Evolutionary conservation across 768 basidiomycete species (phyloP), one percentile per base, ranked within the genome.

Genomic region (Paxillus involutus): DNA sequence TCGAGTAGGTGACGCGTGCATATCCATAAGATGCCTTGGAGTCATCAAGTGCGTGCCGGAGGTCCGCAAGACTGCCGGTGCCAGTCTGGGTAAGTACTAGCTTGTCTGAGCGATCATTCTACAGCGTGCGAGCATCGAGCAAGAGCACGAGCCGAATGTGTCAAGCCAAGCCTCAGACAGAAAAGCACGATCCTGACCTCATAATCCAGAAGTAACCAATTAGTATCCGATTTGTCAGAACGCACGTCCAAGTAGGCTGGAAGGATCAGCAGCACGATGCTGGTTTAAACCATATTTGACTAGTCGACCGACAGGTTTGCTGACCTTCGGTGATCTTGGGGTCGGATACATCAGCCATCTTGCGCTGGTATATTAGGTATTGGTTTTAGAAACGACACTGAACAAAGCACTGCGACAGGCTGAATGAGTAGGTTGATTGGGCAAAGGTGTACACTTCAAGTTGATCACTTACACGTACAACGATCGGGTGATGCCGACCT

Each of bases 131-230:
- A 55, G 50, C 59, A 57, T 21, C 52, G 30, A 35, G 39, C 44
- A 36, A 14, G 19, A 40, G 21, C 13, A 46, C 55, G 48, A 58
- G 44, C 54, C 63, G 56, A 44, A 52, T 24, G 46, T 61, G 58
- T 67, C 46, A 55, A 55, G 51, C 26, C 30, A 19, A 55, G 49
- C 47, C 54, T 40, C 14, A 41, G 4, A 26, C 10, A 36, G 49
- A n/a, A 35, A 53, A 47, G 21, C 32, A 41, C 44, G 52, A 49
- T 32, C 52, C 78, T 65, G 60, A 84, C 86, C 77, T 89, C 87
- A 70, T 98, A 98, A 69, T 96, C 91, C 53, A 97, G 73, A 52
- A 98, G 77, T 43, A 95, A 67, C 94, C 94, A 98, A 69, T 90
- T 97, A 32, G 85, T 89, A 30, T 91, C 89, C 37, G 85, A 79